Percentiles rank a stretch among this genome's conserved stretches.
phyloP scores from a whole-genome alignment of 164 flowering plant genomes.

The Magnolia officinalis region DNA sequence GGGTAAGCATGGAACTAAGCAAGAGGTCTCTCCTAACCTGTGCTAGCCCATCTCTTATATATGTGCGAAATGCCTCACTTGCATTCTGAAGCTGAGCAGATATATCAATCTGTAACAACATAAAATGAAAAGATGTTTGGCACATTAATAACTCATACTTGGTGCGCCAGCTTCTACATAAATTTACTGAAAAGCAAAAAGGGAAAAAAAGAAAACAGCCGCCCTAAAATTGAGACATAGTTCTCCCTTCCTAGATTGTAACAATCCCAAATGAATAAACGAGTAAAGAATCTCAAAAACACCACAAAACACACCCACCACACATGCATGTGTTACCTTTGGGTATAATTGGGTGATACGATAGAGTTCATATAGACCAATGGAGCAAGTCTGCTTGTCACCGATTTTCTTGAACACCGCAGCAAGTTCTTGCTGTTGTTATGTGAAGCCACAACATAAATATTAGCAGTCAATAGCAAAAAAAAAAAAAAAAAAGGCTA shows the following conservation, averaged over 20 bases:
- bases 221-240: too few species aligned
- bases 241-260: too few species aligned
- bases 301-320: not conserved
- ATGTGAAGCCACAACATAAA: not conserved
- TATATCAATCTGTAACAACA: conserved; percentile 76
- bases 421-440: conserved; percentile 90
- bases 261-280: not conserved
- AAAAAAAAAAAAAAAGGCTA: not conserved
- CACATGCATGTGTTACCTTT: conserved; percentile 44
- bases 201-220: not conserved
- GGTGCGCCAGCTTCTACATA: too few species aligned
- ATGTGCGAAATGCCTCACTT: conserved; percentile 98
- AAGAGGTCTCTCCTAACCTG: conserved; percentile 46
- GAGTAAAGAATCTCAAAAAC: not conserved
- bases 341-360: conserved; percentile 94
- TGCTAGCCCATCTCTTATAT: conserved; percentile 91
- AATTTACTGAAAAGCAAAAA: not conserved
- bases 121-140: not conserved
- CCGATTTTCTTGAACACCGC: conserved; percentile 99
- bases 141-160: not conserved
- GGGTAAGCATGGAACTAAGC: not conserved
- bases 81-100: conserved; percentile 99
- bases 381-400: conserved; percentile 94
- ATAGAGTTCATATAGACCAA: conserved; percentile 86
- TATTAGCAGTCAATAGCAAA: not conserved